Evolutionary conservation across 306 rosid species (phyloP), one percentile per base, ranked within the genome.

Genomic region (Cucurbita maxima): DNA sequence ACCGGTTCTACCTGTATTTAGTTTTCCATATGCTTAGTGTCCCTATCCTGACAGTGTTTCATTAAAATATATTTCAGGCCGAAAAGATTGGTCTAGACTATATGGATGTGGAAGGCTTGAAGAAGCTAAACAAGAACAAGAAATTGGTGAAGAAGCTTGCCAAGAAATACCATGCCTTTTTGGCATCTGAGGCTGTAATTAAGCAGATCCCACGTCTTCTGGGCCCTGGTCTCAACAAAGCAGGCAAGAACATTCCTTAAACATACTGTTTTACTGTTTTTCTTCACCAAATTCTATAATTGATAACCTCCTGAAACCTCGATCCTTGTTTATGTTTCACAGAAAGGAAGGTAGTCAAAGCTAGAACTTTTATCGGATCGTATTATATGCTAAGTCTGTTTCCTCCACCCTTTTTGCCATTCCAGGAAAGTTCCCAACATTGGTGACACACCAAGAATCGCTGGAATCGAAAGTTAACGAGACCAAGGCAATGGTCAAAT

Each of bases 171-270:
- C 96, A 89, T 80, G 94, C 96, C 54, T 92, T 89, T 73, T 86
- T 92, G 25, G 97, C 97, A 19, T 92, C 97, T 6, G 97, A 92
- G 77, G 88, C 97, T 55, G 89, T 89, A 4, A 92, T 92, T 18
- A 92, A 89, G 84, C 95, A 89, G 85, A 92, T 92, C 62, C 97
- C 97, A 8, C 93, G 93, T 75, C 93, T 92, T 62, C 77, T 92
- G 75, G 96, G 96, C 53, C 97, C 93, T 51, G 96, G 97, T 77
- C 97, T 92, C 72, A 92, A 92, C 86, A 89, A 92, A 82, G 97
- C 97, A 76, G 96, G 96, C 89, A 74, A 30, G 96, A 48, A 30
- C 13, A 34, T 86, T 7, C 48, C 11, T 18, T 22, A 3, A 22
- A 19, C 5, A 19, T 20, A 3, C 51, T 7, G 20, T 56, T 66